Base-by-base conservation (phyloP, 202 grass and related monocot genomes). In the Brachypodium distachyon region DNA sequence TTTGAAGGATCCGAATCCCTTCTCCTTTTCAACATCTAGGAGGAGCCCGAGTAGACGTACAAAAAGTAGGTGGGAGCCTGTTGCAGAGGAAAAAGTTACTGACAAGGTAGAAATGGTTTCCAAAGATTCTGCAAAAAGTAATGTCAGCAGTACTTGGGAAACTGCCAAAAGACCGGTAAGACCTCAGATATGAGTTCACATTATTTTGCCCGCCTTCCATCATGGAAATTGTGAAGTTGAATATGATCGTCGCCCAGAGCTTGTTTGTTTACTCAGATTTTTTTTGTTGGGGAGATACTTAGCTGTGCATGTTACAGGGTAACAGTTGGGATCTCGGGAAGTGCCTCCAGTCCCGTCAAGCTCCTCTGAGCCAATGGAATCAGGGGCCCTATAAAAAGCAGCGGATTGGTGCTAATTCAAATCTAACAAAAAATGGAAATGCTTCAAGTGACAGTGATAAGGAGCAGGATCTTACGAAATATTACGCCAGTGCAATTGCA, bases 61-160 rank as follows among this genome's bases (percentile, higher is more conserved):
- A 0, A 97, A 93, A 88, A 97, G 94, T 83, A 87, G 94, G 73
- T 97, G 94, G 94, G 90, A 93, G 40, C 90, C 94, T 70, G 81
- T 89, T 77, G 70, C 82, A 65, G 90, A 88, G 31, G 84, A 84
- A 81, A 91, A 76, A 4, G 52, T 84, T 71, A 22, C 52, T 67
- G 82, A 87, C 54, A 89, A 85, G 61, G 75, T 74, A 23, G 83
- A 88, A 83, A n/a, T 50, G 31, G 1, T 62, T 83, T 38, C 50
- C 31, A 87, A 68, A 63, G 74, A 73, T 66, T 66, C 47, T 18
- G 38, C 50, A 70, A 86, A 83, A 32, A 69, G 37, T 62, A 58
- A 34, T 68, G 74, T 54, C 29, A 48, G 32, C 75, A 82, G 69
- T 60, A 81, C 48, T 72, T 76, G 28, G 47, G 82, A 88, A 85